Percentiles rank a stretch among this genome's conserved stretches.
phyloP scores from a whole-genome alignment of 768 basidiomycete species.

The Piloderma croceum region DNA sequence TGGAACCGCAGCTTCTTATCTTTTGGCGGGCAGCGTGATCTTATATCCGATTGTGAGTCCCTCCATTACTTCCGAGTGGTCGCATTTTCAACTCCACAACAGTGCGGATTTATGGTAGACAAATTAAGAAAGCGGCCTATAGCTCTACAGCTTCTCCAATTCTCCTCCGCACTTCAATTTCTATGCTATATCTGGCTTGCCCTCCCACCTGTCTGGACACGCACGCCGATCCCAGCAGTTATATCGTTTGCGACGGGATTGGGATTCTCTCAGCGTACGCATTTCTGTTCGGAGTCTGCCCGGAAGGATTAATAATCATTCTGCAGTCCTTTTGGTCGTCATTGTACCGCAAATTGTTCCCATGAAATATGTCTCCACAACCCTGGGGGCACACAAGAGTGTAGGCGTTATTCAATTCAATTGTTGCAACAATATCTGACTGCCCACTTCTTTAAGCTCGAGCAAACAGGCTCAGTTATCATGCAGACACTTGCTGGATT shows the following conservation, averaged over 20 bases:
- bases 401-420: constrained; percentile 41
- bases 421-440: too few species aligned
- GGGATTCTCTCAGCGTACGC: constrained; percentile 74
- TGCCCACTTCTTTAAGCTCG: constrained; percentile 57
- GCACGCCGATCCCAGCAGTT: constrained; percentile 56
- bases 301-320: constrained; percentile 3
- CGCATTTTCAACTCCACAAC: constrained; percentile 7
- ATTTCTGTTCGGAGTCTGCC: constrained; percentile 35
- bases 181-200: constrained; percentile 63
- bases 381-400: constrained; percentile 72
- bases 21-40: constrained; percentile 62
- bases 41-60: constrained; percentile 66
- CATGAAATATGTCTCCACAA: constrained; percentile 69
- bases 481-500: constrained; percentile 72
- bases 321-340: constrained; percentile 62
- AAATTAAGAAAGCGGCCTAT: constrained; percentile 49
- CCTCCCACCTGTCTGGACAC: constrained; percentile 52
- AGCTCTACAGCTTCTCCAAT: constrained; percentile 51
- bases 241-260: constrained; percentile 59
- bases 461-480: constrained; percentile 68
- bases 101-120: constrained; percentile 69
- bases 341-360: constrained; percentile 70
- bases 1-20: constrained; percentile 61
- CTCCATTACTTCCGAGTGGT: too few species aligned
- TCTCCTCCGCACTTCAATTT: constrained; percentile 57